Conservation (phyloP, 345 rosid species). For the Bretschneidera sinensis region DNA sequence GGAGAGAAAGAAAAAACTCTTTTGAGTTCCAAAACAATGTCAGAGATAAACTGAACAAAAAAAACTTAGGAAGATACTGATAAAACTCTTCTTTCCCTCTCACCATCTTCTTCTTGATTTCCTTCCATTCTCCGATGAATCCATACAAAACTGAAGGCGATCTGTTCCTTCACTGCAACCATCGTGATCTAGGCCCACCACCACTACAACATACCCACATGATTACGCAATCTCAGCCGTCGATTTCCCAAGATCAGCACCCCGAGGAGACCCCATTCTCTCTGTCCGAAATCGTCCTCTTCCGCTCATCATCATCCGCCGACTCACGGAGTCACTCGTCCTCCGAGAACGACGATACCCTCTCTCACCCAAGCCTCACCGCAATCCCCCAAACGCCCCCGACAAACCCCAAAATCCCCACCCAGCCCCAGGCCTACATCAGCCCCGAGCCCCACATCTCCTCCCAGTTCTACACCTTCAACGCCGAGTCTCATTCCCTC, state of each 20-base stretch:
- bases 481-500: slow-evolving; percentile 84
- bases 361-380: slow-evolving; percentile 21
- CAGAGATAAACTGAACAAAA: background rate
- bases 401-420: slow-evolving; percentile 31
- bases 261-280: slow-evolving; percentile 43
- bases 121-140: slow-evolving; percentile 35
- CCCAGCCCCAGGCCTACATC: slow-evolving; percentile 34
- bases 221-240: slow-evolving; percentile 47
- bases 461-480: slow-evolving; percentile 94
- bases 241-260: slow-evolving; percentile 38
- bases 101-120: slow-evolving; percentile 19
- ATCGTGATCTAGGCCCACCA: slow-evolving; percentile 42
- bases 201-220: slow-evolving; percentile 21
- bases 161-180: slow-evolving; percentile 34
- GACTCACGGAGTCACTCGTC: slow-evolving; percentile 52
- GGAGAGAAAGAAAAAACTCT: background rate
- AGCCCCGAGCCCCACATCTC: slow-evolving; percentile 86
- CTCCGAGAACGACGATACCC: slow-evolving; percentile 45
- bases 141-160: slow-evolving; percentile 59
- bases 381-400: slow-evolving; percentile 17
- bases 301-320: slow-evolving; percentile 65
- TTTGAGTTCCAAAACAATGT: background rate
- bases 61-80: background rate
- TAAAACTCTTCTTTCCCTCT: background rate
- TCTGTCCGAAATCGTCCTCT: slow-evolving; percentile 69